These are phyloP conservation scores for Adiantum capillusveneris DNA, from an alignment of 75 land plant species.

Conservation along the genomic window DNA sequence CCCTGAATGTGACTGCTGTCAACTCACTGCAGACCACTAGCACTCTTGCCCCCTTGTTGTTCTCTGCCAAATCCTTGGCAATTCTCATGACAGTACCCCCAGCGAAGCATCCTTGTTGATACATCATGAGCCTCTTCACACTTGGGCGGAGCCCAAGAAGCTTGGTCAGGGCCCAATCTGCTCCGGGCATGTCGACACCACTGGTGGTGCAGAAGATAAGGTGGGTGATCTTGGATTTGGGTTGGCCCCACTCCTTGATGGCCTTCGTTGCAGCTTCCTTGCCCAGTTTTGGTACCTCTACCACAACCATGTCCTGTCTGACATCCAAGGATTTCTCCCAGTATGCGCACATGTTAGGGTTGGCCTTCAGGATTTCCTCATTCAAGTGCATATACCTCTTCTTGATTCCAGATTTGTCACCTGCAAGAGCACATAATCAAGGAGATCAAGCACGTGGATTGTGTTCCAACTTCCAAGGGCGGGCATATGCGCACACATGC, in stretches of 20 bases:
- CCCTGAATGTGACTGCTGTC: conserved; percentile 36
- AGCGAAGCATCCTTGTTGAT: conserved; percentile 46
- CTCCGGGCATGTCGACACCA: conserved; percentile 63
- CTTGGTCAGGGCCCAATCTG: conserved; percentile 46
- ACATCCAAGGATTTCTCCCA: conserved; percentile 37
- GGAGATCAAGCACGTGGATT: no score
- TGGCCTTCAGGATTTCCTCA: conserved; percentile 36
- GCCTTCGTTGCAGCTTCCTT: conserved; percentile 51
- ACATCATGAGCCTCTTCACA: conserved; percentile 35
- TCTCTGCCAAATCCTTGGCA: conserved; percentile 51
- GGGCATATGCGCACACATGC: no score
- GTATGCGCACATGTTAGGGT: conserved; percentile 38
- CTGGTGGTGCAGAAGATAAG: conserved; percentile 48
- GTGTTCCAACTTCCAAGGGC: no score
- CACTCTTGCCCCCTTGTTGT: conserved; percentile 39
- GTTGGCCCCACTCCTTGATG: conserved; percentile 61
- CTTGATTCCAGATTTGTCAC: conserved; percentile 39
- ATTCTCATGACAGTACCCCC: conserved; percentile 45
- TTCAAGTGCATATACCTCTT: conserved; percentile 48
- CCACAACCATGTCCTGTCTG: conserved; percentile 44
- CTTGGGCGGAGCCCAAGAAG: conserved; percentile 39
- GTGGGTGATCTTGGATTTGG: conserved; percentile 57
- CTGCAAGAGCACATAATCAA: conserved; percentile 32
- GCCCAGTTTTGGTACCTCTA: conserved; percentile 52
- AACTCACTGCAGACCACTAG: conserved; percentile 39